Evolutionary conservation across 1,284 basidiomycete species (phyloP).

Genomic region (Coriolopsis trogii): DNA sequence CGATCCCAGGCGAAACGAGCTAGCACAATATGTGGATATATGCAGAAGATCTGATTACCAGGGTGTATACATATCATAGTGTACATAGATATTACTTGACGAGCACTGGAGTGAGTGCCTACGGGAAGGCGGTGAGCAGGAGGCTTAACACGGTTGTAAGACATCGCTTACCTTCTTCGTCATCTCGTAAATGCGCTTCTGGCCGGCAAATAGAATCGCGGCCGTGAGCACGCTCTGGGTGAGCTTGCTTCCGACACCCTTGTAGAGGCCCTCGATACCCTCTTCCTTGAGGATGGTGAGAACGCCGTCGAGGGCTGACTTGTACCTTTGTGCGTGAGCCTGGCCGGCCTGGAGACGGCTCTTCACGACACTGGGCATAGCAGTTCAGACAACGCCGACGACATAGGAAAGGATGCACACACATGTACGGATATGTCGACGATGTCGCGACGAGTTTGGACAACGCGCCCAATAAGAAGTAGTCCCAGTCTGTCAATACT

Average conservation of each 20-base stretch:
- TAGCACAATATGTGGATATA: too few species aligned
- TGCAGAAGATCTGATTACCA: too few species aligned
- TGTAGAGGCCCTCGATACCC: conserved; percentile 82
- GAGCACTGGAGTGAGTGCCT: conserved; percentile 17
- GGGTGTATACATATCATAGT: too few species aligned
- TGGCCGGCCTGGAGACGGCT: conserved; percentile 81
- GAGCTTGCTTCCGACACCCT: conserved; percentile 84
- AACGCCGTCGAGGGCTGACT: conserved; percentile 72
- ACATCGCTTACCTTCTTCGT: conserved; percentile 58
- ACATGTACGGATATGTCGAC: conserved; percentile 82
- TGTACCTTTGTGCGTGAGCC: conserved; percentile 63
- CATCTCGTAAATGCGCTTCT: conserved; percentile 75
- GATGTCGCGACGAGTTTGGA: conserved; percentile 85
- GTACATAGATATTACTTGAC: conserved; percentile 10
- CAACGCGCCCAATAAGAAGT: conserved; percentile 87
- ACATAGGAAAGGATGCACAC: conserved; percentile 25
- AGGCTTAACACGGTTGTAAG: not conserved
- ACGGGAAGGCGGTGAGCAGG: not conserved
- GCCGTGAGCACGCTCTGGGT: conserved; percentile 89
- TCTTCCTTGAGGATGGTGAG: conserved; percentile 75
- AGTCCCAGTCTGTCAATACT: conserved; percentile 80
- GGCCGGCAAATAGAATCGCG: conserved; percentile 86
- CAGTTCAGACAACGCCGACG: not conserved
- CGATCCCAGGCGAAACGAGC: too few species aligned
- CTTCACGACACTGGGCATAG: conserved; percentile 69